phyloP scores from a whole-genome alignment of 208 protist genomes.

The Naegleria lovaniensis region DNA sequence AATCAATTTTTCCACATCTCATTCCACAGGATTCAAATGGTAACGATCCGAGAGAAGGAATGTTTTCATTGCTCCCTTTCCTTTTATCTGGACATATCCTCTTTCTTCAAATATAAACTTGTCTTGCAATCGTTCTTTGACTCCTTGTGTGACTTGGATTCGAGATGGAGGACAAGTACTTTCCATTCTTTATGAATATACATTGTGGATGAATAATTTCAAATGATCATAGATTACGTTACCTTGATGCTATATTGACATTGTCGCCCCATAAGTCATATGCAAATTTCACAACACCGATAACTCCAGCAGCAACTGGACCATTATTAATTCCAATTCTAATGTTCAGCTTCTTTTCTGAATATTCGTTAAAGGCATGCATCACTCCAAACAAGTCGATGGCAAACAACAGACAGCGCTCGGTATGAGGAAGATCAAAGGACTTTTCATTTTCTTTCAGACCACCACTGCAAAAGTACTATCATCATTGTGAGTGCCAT shows the following conservation, averaged over 20 bases:
- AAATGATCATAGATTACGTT: background rate
- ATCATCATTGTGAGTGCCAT: too few species aligned
- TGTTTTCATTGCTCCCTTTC: constrained; percentile 48
- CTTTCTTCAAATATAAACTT: constrained; percentile 42
- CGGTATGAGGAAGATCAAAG: background rate
- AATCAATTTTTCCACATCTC: too few species aligned
- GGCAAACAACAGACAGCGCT: background rate
- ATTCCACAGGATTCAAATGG: background rate
- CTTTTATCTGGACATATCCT: constrained; percentile 47
- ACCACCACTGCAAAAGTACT: background rate
- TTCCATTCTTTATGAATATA: background rate
- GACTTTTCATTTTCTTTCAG: background rate
- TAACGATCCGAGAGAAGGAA: constrained; percentile 36
- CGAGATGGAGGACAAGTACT: background rate
- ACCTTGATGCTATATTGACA: background rate
- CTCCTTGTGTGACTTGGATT: constrained; percentile 15
- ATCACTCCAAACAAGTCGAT: background rate
- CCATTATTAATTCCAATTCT: background rate
- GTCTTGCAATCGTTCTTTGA: background rate
- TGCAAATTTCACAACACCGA: background rate
- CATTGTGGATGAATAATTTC: too few species aligned
- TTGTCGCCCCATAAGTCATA: background rate
- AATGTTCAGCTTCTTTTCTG: background rate
- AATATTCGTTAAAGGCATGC: background rate
- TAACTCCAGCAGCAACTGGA: background rate